phyloP scores from a whole-genome alignment of 108 stramenopile species.

The Discostella stelligeroides region DNA sequence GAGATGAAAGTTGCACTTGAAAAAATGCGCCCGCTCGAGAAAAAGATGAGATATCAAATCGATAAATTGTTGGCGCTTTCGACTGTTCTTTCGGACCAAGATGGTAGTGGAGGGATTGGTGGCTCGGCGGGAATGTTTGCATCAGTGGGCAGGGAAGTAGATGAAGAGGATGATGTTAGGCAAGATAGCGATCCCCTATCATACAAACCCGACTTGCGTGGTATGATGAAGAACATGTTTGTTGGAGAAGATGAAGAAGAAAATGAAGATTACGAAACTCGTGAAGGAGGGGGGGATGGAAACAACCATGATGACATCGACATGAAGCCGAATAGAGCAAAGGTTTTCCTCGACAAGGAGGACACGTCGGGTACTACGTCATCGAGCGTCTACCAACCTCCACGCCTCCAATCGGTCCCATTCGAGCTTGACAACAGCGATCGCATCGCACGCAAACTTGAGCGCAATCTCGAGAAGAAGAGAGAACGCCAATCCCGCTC shows the following conservation, averaged over 20 bases:
- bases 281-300: constrained; percentile 1
- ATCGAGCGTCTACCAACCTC: constrained; percentile 67
- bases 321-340: not conserved
- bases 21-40: constrained; percentile 82
- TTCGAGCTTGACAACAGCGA: constrained; percentile 66
- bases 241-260: constrained; percentile 58
- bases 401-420: constrained; percentile 79
- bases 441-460: constrained; percentile 51
- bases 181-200: constrained; percentile 43
- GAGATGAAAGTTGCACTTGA: constrained; percentile 84
- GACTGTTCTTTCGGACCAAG: constrained; percentile 21
- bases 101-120: not conserved
- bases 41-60: constrained; percentile 86
- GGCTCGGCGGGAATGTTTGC: constrained; percentile 39
- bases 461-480: constrained; percentile 54
- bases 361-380: constrained; percentile 9
- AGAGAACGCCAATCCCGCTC: constrained; percentile 65
- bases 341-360: constrained; percentile 25
- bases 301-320: constrained; percentile 30
- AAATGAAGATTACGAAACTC: not conserved
- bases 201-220: constrained; percentile 45
- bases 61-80: constrained; percentile 72
- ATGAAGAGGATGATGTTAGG: constrained; percentile 33
- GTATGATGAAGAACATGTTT: constrained; percentile 45
- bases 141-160: constrained; percentile 37